Conservation (phyloP, 1,284 basidiomycete genomes). For the Malassezia obtusa region DNA sequence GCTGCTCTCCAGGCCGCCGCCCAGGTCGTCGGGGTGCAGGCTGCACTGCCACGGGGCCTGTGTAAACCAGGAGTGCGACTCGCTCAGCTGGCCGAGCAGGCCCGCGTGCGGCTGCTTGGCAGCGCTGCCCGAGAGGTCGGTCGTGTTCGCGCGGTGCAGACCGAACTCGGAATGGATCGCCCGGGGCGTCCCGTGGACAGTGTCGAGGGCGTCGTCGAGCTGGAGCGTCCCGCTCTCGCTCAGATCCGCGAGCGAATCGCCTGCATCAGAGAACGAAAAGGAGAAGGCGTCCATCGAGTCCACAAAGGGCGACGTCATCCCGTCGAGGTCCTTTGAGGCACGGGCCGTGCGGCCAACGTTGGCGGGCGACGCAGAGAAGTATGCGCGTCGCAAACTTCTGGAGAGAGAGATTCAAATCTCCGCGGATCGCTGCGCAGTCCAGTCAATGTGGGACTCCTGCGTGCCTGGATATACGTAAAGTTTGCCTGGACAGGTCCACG, state of each 20-base stretch:
- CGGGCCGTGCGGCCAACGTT: not conserved
- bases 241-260: constrained; percentile 1
- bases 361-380: no score
- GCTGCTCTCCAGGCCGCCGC: constrained; percentile 10
- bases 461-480: no score
- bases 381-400: no score
- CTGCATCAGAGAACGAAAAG: constrained; percentile 1
- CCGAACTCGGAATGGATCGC: not conserved
- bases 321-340: not conserved
- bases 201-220: constrained; percentile 5
- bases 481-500: no score
- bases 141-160: not conserved
- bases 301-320: not conserved
- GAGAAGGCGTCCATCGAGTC: not conserved
- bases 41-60: not conserved
- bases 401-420: no score
- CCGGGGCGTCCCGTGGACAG: not conserved
- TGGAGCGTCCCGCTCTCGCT: not conserved
- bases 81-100: not conserved
- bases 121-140: not conserved
- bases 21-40: constrained; percentile 7
- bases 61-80: not conserved
- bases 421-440: no score
- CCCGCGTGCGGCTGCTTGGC: not conserved
- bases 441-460: no score